A percentile compares a stretch with the other conserved stretches of the same genome.
phyloP scores from a whole-genome alignment of 495 filamentous ascomycete species.

The Neurospora sp. region DNA sequence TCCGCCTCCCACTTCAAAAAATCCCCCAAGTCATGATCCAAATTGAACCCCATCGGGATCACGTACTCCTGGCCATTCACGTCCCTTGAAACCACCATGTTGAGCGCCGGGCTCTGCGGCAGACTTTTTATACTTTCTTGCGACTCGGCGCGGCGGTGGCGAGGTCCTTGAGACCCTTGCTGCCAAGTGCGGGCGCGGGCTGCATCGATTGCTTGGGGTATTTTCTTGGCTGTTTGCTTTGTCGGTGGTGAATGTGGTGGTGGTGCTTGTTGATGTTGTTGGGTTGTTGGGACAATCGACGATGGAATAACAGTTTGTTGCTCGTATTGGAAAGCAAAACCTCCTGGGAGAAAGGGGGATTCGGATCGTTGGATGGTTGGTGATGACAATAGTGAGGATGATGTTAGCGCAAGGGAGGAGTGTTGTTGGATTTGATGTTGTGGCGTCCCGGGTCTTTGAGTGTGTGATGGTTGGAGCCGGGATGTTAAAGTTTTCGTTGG shows the following conservation, averaged over 20 bases:
- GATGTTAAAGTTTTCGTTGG: not conserved
- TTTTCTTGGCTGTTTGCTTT: not conserved
- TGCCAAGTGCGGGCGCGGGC: not conserved
- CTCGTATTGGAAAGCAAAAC: not conserved
- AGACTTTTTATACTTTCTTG: conserved; percentile 28
- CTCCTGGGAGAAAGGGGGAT: not conserved
- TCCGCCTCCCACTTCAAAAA: conserved; percentile 41
- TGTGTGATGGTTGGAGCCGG: not conserved
- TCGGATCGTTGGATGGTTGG: not conserved
- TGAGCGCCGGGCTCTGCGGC: conserved; percentile 42
- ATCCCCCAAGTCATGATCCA: conserved; percentile 42
- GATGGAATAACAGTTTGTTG: not conserved
- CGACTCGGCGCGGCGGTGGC: conserved; percentile 6
- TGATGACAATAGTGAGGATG: not conserved
- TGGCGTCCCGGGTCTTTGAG: not conserved
- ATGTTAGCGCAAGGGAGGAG: not conserved
- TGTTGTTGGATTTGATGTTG: not conserved
- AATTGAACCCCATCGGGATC: conserved; percentile 46
- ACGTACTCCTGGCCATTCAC: conserved; percentile 30
- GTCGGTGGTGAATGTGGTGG: not conserved
- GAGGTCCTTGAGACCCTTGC: not conserved
- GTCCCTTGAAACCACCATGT: conserved; percentile 30
- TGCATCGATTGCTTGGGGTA: not conserved
- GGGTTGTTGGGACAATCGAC: not conserved
- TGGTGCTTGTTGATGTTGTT: not conserved